A percentile compares a stretch with the other conserved stretches of the same genome.
Evolutionary conservation across 176 grass and related monocot species (phyloP).

Genomic region (Avena insularis): DNA sequence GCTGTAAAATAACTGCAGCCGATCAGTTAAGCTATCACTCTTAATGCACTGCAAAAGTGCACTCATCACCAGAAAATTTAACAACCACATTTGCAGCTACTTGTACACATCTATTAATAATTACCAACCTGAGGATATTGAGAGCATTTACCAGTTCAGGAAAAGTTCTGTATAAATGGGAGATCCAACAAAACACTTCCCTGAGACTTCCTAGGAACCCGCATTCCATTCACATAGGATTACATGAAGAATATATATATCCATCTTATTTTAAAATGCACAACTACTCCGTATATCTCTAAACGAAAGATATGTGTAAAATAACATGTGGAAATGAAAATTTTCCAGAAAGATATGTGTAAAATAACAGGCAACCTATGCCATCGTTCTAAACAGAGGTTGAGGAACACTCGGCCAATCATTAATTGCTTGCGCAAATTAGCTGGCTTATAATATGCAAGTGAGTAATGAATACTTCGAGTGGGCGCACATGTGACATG

Average conservation of each 20-base stretch:
- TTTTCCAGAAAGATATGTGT: background rate
- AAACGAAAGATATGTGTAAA: background rate
- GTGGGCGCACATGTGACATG: background rate
- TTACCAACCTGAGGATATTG: constrained; percentile 1
- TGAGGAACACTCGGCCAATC: background rate
- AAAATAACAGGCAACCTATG: background rate
- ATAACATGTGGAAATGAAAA: background rate
- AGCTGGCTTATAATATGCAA: background rate
- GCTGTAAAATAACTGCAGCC: constrained; percentile 62
- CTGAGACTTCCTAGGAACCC: constrained; percentile 32
- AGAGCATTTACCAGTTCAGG: constrained; percentile 18
- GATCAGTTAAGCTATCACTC: constrained; percentile 39
- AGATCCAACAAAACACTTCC: constrained; percentile 29
- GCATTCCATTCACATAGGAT: constrained; percentile 19
- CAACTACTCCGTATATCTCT: background rate
- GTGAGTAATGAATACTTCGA: background rate
- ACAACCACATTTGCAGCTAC: constrained; percentile 20
- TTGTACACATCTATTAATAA: constrained; percentile 3
- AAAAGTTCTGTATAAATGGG: background rate
- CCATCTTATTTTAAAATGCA: background rate
- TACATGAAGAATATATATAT: background rate
- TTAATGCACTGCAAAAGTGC: background rate
- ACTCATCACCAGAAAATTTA: constrained; percentile 28
- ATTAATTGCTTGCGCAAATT: background rate
- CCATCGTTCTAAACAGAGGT: constrained; percentile 1